Base-by-base conservation (phyloP, 352 stramenopile genomes). In the Pilasporangium apinafurcum region DNA sequence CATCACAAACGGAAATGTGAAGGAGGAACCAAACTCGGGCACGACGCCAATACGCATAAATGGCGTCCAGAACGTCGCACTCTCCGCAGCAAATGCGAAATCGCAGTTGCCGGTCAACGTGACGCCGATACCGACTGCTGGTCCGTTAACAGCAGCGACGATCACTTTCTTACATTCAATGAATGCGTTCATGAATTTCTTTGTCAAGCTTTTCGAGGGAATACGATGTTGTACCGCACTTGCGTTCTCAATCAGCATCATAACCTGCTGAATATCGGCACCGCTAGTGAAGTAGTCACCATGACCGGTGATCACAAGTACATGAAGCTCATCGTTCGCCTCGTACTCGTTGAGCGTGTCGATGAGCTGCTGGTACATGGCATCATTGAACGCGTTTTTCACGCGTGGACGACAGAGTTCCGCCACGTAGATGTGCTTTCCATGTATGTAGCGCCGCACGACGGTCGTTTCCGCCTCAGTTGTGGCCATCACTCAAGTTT, bases 281-380 rank as follows among this genome's bases (percentile, higher is more conserved):
- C 86, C 88, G 48, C 77, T 92, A n/a, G 81, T 92, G 51, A 96
- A 97, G 56, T 93, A 96, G 34, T 92, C 67, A 16, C 87, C 90
- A 21, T 74, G 56, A 36, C 87, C 87, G 14, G 90, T 96, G 47
- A 96, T 62, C 31, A 96, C 67, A 22, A 96, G 63, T 21, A 68
- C 81, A 16, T 86, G 58, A 8, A 96, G 65, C 12, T 59, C 54
- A 7, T 62, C 44, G 58, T 95, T 71, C 2, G 44, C 56, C 29
- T 76, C 72, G 36, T 73, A 79, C 41, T 67, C 55, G 14, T 81
- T 49, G 32, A 97, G 56, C 16, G 80, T 60, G 26, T 71, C 56
- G n/a, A 77, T 81, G 17, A 96, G 51, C 48, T 95, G 77, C 41
- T 75, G 21, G 62, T 96, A 96, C 49, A 95, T 42, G 14, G 77